These are phyloP conservation scores for Lophiostoma macrostomum DNA, from an alignment of 495 filamentous ascomycete species.

Conservation along the genomic window DNA sequence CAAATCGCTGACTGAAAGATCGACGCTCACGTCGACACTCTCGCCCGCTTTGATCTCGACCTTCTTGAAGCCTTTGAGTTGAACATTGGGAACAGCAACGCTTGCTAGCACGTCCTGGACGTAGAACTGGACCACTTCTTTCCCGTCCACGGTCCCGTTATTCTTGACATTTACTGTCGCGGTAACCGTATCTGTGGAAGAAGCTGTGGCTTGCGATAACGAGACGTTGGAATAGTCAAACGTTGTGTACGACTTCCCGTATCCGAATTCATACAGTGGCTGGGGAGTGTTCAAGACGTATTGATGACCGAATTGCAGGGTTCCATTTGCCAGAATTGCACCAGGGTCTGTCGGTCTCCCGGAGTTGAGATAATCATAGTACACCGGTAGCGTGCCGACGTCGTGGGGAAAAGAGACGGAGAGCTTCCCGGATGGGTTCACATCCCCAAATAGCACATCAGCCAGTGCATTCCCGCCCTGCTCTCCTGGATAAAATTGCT, in stretches of 20 bases:
- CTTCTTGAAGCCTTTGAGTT: conserved; percentile 79
- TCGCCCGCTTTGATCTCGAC: conserved; percentile 67
- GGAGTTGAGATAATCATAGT: conserved; percentile 69
- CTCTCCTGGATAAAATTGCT: conserved; percentile 71
- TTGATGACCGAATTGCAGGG: conserved; percentile 60
- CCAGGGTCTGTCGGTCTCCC: conserved; percentile 53
- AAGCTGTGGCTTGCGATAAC: conserved; percentile 48
- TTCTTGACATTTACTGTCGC: conserved; percentile 64
- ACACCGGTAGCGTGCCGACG: conserved; percentile 63
- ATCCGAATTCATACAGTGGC: conserved; percentile 66
- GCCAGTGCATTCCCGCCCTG: conserved; percentile 44
- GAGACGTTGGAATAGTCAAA: conserved; percentile 66
- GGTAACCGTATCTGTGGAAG: conserved; percentile 46
- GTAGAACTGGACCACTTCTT: conserved; percentile 80
- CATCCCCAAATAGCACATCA: conserved; percentile 36
- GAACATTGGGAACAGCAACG: conserved; percentile 64
- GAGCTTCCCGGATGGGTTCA: conserved; percentile 42
- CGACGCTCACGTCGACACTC: conserved; percentile 62
- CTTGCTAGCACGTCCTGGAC: conserved; percentile 47
- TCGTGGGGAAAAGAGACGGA: conserved; percentile 58
- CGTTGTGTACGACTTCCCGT: conserved; percentile 68
- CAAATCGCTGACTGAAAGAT: conserved; percentile 48
- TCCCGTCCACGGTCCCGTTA: conserved; percentile 59
- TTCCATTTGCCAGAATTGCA: conserved; percentile 50
- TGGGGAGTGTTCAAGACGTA: conserved; percentile 59